A percentile compares a stretch with the other conserved stretches of the same genome.
These are phyloP conservation scores for Furcasterigmium furcatum DNA, from an alignment of 2,329 filamentous ascomycete genomes.

Conservation along the genomic window DNA sequence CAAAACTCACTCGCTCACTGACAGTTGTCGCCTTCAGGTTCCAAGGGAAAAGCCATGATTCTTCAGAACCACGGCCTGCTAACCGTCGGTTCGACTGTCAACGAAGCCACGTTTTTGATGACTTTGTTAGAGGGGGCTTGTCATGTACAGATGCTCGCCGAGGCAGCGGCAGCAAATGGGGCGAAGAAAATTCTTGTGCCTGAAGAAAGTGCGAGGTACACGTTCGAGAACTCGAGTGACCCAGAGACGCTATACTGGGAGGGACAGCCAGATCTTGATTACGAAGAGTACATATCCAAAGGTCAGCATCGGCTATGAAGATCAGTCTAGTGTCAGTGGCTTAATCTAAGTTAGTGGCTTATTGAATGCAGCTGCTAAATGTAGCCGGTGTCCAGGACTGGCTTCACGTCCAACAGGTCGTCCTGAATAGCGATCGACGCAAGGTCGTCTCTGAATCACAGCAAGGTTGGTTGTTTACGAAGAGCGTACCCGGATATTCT, in stretches of 20 bases:
- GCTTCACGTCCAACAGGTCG: no score
- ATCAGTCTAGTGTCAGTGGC: not conserved
- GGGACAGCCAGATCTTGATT: not conserved
- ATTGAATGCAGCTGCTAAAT: no score
- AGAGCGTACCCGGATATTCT: no score
- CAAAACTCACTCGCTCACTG: slow-evolving; percentile 47
- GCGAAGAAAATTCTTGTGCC: not conserved
- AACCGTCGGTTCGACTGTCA: slow-evolving; percentile 68
- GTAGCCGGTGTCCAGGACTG: no score
- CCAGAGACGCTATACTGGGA: not conserved
- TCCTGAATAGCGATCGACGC: no score
- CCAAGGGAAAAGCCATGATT: slow-evolving; percentile 56
- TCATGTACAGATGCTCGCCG: slow-evolving; percentile 63
- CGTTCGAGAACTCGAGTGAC: not conserved
- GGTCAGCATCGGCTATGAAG: not conserved
- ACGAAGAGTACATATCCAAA: not conserved
- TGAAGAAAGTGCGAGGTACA: not conserved
- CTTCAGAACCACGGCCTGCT: slow-evolving; percentile 71
- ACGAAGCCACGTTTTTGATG: slow-evolving; percentile 71
- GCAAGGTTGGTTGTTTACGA: no score
- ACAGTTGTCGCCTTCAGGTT: slow-evolving; percentile 27
- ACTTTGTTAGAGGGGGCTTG: slow-evolving; percentile 67
- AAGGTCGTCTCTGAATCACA: no score
- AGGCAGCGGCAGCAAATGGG: slow-evolving; percentile 47
- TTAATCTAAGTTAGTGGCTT: not conserved